Evolutionary conservation across 257 asterid genomes (phyloP).

Genomic region (Solanum piurae): DNA sequence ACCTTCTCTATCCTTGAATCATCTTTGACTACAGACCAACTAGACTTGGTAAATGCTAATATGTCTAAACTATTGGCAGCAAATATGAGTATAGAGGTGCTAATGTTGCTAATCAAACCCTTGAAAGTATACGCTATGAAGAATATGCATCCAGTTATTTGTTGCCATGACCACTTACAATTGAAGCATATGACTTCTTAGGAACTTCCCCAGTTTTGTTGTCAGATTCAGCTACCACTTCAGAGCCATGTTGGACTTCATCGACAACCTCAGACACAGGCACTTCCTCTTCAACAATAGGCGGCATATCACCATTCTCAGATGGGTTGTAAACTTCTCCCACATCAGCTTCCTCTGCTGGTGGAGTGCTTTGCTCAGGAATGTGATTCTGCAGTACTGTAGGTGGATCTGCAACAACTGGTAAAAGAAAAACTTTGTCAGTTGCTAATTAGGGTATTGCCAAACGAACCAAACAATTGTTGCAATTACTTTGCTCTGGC

Average conservation of each 20-base stretch:
- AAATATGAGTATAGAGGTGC: background rate
- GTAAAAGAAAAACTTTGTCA: background rate
- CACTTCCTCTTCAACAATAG: constrained; percentile 49
- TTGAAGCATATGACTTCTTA: constrained; percentile 89
- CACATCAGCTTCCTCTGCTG: constrained; percentile 43
- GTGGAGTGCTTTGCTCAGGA: constrained; percentile 38
- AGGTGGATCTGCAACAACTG: constrained; percentile 25
- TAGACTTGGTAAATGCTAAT: background rate
- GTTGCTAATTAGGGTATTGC: background rate
- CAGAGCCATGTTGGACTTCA: constrained; percentile 38
- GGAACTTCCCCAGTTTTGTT: constrained; percentile 53
- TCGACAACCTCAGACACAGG: constrained; percentile 77
- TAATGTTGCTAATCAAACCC: background rate
- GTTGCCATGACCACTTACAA: constrained; percentile 43
- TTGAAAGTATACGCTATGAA: background rate
- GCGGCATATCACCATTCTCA: constrained; percentile 52
- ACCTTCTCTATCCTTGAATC: background rate
- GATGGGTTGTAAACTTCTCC: constrained; percentile 76
- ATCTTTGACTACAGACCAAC: background rate
- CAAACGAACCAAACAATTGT: background rate
- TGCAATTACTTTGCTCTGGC: constrained; percentile 47
- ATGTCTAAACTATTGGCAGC: background rate
- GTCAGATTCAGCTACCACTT: constrained; percentile 37
- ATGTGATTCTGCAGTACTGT: constrained; percentile 42
- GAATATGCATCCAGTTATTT: background rate